Evolutionary conservation across 2,329 filamentous ascomycete species (phyloP).

Genomic region (Proliferodiscus dingleyae): DNA sequence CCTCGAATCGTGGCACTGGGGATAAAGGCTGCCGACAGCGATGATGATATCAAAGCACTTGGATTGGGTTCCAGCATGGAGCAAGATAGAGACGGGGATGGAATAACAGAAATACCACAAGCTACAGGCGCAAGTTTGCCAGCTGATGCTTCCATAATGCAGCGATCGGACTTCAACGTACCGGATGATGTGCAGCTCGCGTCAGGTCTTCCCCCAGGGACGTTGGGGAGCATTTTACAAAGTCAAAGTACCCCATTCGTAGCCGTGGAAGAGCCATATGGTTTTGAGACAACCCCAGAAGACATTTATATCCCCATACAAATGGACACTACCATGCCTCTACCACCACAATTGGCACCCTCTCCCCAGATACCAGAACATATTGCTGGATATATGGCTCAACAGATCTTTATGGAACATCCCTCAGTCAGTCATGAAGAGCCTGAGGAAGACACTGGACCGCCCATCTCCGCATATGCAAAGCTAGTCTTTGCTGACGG

Average conservation of each 20-base stretch:
- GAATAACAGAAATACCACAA: background rate
- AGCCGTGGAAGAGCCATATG: background rate
- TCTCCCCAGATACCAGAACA: constrained; percentile 12
- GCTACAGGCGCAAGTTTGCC: background rate
- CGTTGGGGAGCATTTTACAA: no score
- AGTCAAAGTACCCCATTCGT: no score
- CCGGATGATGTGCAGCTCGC: no score
- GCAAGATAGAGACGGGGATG: background rate
- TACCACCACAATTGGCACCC: constrained; percentile 15
- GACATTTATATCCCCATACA: background rate
- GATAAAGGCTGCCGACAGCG: background rate
- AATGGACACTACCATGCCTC: background rate
- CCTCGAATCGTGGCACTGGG: constrained; percentile 2
- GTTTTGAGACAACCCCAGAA: background rate
- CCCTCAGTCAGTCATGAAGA: background rate
- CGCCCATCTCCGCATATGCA: constrained; percentile 42
- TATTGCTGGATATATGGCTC: background rate
- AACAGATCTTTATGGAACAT: background rate
- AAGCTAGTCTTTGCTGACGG: constrained; percentile 69
- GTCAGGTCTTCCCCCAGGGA: background rate
- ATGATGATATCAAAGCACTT: background rate
- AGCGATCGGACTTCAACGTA: no score
- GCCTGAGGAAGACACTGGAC: constrained; percentile 1
- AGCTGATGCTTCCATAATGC: no score
- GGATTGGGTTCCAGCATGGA: background rate